phyloP scores from a whole-genome alignment of 176 grass and related monocot genomes.

The maize (Zea mays) region Zm-B73-REFERENCE-NAM-5.0 NC_050103.1:2619501-2620000 shows the following conservation, averaged over 20 bases:
- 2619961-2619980: no score
- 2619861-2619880: not conserved
- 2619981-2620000: no score
- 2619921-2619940: no score
- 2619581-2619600: not conserved
- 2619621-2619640: not conserved
- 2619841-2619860: conserved; percentile 5
- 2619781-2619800: not conserved
- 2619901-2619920: not conserved
- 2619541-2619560: not conserved
- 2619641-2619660: not conserved
- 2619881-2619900: conserved; percentile 12
- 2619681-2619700: not conserved
- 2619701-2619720: not conserved
- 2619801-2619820: not conserved
- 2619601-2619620: not conserved
- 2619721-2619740: no score
- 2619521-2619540: not conserved
- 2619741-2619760: not conserved
- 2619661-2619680: not conserved
- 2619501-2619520: not conserved
- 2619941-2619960: no score
- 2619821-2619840: not conserved
- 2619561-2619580: conserved; percentile 13
- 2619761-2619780: not conserved